These are phyloP conservation scores for Solanum hybrid DNA, from an alignment of 305 asterid species.

Conservation along the genomic window DNA sequence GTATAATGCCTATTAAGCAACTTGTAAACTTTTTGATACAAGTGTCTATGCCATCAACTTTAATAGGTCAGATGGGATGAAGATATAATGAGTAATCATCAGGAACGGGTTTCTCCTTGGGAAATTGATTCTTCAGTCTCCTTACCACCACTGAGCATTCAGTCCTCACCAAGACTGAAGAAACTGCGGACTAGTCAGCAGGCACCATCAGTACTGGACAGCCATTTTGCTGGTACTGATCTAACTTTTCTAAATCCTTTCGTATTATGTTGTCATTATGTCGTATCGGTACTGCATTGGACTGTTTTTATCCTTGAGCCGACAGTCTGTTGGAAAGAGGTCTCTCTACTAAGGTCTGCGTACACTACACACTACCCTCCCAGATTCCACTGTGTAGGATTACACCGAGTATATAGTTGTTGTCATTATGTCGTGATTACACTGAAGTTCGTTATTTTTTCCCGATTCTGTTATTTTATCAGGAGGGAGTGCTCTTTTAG, in stretches of 20 bases:
- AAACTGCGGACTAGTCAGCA: slow-evolving; percentile 58
- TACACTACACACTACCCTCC: background rate
- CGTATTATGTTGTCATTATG: background rate
- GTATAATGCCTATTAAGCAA: background rate
- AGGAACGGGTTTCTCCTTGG: slow-evolving; percentile 97
- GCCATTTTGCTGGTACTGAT: slow-evolving; percentile 22
- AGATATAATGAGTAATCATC: slow-evolving; percentile 57
- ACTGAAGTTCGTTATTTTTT: background rate
- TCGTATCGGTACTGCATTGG: background rate
- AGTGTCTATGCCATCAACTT: slow-evolving; percentile 1
- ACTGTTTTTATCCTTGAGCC: background rate
- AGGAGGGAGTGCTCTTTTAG: slow-evolving; percentile 68
- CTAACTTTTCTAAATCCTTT: background rate
- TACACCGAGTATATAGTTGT: background rate
- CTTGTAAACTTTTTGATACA: slow-evolving; percentile 4
- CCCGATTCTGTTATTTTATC: slow-evolving; percentile 3
- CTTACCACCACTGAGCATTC: slow-evolving; percentile 59
- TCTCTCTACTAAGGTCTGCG: background rate
- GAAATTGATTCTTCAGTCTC: slow-evolving; percentile 83
- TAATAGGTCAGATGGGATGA: slow-evolving; percentile 94
- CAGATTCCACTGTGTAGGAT: background rate
- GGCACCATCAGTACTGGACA: slow-evolving; percentile 37
- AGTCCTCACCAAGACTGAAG: slow-evolving; percentile 76
- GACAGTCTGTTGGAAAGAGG: background rate
- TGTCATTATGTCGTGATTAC: background rate